Base-by-base conservation (phyloP, 225 moss, liverwort and hornwort genomes). In the Rhytidiadelphus loreus region DNA sequence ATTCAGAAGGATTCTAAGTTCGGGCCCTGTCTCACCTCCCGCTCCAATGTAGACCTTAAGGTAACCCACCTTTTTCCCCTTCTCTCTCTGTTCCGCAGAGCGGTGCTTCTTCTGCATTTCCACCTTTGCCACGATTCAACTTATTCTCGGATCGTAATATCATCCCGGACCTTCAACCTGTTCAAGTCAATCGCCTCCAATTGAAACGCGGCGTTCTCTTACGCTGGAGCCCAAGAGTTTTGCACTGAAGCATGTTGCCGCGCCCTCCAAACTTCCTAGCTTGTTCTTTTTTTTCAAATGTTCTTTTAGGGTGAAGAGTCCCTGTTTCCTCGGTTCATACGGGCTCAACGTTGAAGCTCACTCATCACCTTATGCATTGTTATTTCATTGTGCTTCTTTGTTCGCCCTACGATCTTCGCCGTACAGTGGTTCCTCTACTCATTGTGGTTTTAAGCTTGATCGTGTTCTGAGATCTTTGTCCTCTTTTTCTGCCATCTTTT, bases 1-100 rank as follows among this genome's bases (percentile, higher is more conserved):
- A 98, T 98, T 89, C 97, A 98, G 87, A 98, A 98, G 93, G 98
- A 98, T 89, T 83, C 98, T 1, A 98, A 98, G 93, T 98, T 96
- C 85, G 98, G 98, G 61, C 98, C 98, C 58, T 98, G 97, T 88
- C 94, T 98, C 70, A 97, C 96, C 77, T 97, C 97, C 60, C 95
- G 97, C 74, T 97, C 97, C 56, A 97, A 97, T 90, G 96, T 96
- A 24, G 96, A 96, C 91, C 95, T 97, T 30, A 97, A 97, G 91
- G 97, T 97, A 89, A 74, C 41, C 72, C 41, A 30, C 39, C 48
- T 24, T 56, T 46, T 52, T 9, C 62, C 75, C 43, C 69, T 77
- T 61, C n/a, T 61, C 84, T 80, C 82, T 81, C 62, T 68, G 77
- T 82, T 74, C 35, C 55, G 44, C 83, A 21, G 86, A n/a, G 62